Conservation (phyloP, 345 rosid species). For the Orychophragmus violaceus region DNA sequence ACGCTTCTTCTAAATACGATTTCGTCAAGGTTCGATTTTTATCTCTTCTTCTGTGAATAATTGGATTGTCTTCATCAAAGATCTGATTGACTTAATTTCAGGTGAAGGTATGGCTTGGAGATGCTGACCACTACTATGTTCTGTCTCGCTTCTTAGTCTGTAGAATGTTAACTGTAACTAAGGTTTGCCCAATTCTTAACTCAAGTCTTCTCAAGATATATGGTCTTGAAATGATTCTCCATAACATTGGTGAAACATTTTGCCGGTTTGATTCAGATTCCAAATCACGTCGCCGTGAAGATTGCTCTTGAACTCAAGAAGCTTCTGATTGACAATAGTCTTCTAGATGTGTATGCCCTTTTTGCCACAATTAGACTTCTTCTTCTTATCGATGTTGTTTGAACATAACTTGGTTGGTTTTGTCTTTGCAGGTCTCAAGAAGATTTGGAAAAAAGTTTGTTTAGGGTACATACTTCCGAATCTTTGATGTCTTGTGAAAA, state of each 20-base stretch:
- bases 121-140: slow-evolving; percentile 93
- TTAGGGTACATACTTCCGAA: slow-evolving; percentile 47
- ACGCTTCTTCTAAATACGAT: slow-evolving; percentile 76
- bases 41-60: neutral
- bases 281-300: slow-evolving; percentile 91
- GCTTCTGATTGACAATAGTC: slow-evolving; percentile 92
- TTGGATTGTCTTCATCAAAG: too few species aligned
- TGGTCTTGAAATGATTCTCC: neutral
- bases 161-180: slow-evolving; percentile 95
- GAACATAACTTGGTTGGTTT: neutral
- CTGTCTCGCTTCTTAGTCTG: slow-evolving; percentile 88
- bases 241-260: neutral
- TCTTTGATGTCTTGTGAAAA: neutral
- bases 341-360: slow-evolving; percentile 81
- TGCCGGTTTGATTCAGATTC: slow-evolving; percentile 51
- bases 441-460: slow-evolving; percentile 86
- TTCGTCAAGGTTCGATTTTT: slow-evolving; percentile 53
- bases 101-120: slow-evolving; percentile 98
- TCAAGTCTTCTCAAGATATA: neutral
- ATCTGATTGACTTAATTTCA: too few species aligned
- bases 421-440: slow-evolving; percentile 68
- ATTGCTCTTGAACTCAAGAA: slow-evolving; percentile 96
- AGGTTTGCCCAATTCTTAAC: slow-evolving; percentile 35
- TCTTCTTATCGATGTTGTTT: neutral
- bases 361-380: neutral